Base-by-base conservation (phyloP, 1,284 basidiomycete species). In the Pseudozyma thailandica region DNA sequence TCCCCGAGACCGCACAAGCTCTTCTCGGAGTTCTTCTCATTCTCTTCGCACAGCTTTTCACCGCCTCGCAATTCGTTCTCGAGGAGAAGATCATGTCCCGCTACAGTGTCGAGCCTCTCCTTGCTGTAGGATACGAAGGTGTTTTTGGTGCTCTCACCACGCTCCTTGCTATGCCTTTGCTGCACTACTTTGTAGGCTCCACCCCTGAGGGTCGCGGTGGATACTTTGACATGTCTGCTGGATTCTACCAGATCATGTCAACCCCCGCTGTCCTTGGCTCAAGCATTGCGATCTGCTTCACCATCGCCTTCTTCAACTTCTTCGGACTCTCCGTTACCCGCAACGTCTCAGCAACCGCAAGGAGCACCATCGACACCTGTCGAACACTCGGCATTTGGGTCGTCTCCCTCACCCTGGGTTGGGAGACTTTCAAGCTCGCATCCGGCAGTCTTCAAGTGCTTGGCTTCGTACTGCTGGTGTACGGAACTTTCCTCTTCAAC, bases 41-140 rank as follows among this genome's bases (percentile, higher is more conserved):
- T 57, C 86, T 98, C 37, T 94, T 96, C 79, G 95, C 96, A n/a
- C 96, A 98, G 85, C 85, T 98, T 65, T 98, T 95, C 85, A 91
- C 92, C 30, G 93, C 93, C 46, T 88, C 89, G 12, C 93, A 95
- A 80, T 94, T 94, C 56, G 93, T 98, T 45, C 87, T 96, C n/a
- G 95, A 98, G 86, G 78, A 81, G 37, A 80, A 79, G 86, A 93
- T 97, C 79, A 90, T 97, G 90, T 87, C 88, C 41, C 88, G 88
- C 50, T 95, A 96, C 85, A 87, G 89, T 42, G 90, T 98, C 53
- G 89, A 91, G 50, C 94, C 96, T n/a, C 87, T 98, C 21, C 83
- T 94, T 52, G 94, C 95, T 12, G 96, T 98, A 50, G 93, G 94
- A 26, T 92, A 89, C 70, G 96, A 99, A 85, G 96, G 96, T 48